These are phyloP conservation scores for Aspergillus mulundensis DNA, from an alignment of 495 filamentous ascomycete genomes.

Conservation along the genomic window DNA sequence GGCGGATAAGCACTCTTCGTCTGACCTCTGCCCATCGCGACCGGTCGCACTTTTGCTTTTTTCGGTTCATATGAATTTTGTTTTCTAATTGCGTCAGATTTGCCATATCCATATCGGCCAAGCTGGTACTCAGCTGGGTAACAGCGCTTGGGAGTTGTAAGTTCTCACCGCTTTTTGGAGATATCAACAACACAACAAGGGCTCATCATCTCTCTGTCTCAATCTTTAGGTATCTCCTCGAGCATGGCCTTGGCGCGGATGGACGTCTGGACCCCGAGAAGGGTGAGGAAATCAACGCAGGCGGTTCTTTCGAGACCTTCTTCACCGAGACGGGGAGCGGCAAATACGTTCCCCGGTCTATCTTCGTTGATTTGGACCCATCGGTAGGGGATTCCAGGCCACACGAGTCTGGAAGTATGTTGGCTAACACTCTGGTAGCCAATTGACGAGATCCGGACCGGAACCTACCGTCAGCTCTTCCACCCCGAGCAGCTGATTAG, in stretches of 20 bases:
- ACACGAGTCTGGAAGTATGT: neutral
- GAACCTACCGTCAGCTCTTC: slow-evolving; percentile 78
- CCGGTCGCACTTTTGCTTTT: slow-evolving; percentile 6
- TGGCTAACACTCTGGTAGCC: slow-evolving; percentile 44
- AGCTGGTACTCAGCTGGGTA: slow-evolving; percentile 89
- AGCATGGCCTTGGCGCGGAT: slow-evolving; percentile 80
- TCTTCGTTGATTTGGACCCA: slow-evolving; percentile 87
- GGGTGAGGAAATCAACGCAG: slow-evolving; percentile 54
- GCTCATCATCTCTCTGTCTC: neutral
- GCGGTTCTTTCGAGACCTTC: slow-evolving; percentile 82
- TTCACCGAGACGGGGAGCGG: slow-evolving; percentile 82
- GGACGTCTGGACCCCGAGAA: slow-evolving; percentile 62
- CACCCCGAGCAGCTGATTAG: slow-evolving; percentile 84
- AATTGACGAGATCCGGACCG: slow-evolving; percentile 88
- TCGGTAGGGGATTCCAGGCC: slow-evolving; percentile 48
- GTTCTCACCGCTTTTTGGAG: slow-evolving; percentile 47
- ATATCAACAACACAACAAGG: neutral
- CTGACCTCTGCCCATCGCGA: neutral
- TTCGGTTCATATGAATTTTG: neutral
- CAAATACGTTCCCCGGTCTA: slow-evolving; percentile 87
- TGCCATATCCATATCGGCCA: slow-evolving; percentile 90
- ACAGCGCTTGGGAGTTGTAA: slow-evolving; percentile 94
- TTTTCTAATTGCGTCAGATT: slow-evolving; percentile 48
- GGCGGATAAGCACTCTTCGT: neutral
- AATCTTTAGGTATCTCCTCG: slow-evolving; percentile 70